A percentile compares a stretch with the other conserved stretches of the same genome.
Conservation (phyloP, 805 yeast genomes). For the Saccharomycopsis guyanensis region DNA sequence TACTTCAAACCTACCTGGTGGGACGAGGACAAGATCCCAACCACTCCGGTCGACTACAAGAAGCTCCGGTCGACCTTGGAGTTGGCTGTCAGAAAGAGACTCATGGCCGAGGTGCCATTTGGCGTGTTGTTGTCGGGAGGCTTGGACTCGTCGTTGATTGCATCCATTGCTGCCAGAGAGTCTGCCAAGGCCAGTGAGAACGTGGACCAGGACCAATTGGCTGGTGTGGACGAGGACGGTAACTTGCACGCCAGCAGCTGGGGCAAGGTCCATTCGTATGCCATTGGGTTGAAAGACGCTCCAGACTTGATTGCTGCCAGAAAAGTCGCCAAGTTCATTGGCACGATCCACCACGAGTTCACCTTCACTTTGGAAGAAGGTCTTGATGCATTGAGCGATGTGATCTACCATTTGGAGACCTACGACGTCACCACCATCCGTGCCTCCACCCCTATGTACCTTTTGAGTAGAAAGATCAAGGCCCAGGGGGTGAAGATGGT, state of each 20-base stretch:
- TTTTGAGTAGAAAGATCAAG: conserved; percentile 91
- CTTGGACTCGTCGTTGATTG: conserved; percentile 92
- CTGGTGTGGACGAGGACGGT: conserved; percentile 91
- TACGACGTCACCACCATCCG: conserved; percentile 98
- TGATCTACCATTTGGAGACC: conserved; percentile 92
- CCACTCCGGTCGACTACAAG: conserved; percentile 65
- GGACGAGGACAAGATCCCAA: conserved; percentile 72
- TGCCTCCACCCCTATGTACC: conserved; percentile 98
- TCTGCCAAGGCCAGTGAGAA: conserved; percentile 68
- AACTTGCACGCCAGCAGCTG: conserved; percentile 62
- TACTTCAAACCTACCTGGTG: conserved; percentile 94
- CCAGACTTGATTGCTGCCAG: conserved; percentile 96
- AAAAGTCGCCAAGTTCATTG: conserved; percentile 93
- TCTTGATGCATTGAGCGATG: conserved; percentile 89
- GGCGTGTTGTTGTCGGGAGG: conserved; percentile 98
- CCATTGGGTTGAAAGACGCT: conserved; percentile 94
- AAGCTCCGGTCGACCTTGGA: conserved; percentile 75
- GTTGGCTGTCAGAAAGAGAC: conserved; percentile 94
- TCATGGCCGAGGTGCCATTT: conserved; percentile 99
- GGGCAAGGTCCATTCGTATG: conserved; percentile 88
- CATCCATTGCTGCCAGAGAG: conserved; percentile 95
- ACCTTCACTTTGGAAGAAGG: conserved; percentile 97
- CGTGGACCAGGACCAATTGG: conserved; percentile 40
- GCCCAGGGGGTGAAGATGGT: conserved; percentile 99
- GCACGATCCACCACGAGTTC: conserved; percentile 96